Percentiles rank a stretch among this genome's conserved stretches.
phyloP scores from a whole-genome alignment of 169 alveolate genomes.

The Plasmodium gaboni region DNA sequence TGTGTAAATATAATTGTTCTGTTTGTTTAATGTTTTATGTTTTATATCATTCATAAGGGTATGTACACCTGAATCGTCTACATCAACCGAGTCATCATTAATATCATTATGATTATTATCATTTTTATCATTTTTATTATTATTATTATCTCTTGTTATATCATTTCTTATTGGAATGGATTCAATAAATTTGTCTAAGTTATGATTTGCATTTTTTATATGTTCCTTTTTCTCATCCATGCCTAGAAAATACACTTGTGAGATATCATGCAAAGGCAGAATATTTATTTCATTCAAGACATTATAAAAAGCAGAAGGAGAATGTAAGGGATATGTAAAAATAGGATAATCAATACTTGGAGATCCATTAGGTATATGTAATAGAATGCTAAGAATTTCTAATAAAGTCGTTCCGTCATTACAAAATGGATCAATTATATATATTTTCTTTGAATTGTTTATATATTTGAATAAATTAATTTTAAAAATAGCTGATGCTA shows the following conservation, averaged over 20 bases:
- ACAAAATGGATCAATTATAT: slow-evolving; percentile 69
- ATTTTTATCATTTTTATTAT: slow-evolving; percentile 11
- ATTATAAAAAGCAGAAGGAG: slow-evolving; percentile 43
- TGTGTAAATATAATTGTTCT: neutral
- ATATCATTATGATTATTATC: neutral
- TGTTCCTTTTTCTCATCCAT: slow-evolving; percentile 37
- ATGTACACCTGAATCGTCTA: neutral
- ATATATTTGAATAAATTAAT: slow-evolving; percentile 32
- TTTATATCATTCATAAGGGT: neutral
- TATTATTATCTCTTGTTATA: neutral
- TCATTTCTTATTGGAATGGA: slow-evolving; percentile 18
- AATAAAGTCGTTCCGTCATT: slow-evolving; percentile 43
- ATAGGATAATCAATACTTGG: slow-evolving; percentile 72
- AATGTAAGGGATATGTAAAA: slow-evolving; percentile 49
- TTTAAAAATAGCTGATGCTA: slow-evolving; percentile 54
- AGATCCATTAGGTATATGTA: slow-evolving; percentile 61
- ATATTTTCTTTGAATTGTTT: slow-evolving; percentile 22
- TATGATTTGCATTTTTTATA: slow-evolving; percentile 35
- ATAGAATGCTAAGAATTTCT: slow-evolving; percentile 30
- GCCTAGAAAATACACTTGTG: slow-evolving; percentile 41
- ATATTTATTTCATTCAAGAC: slow-evolving; percentile 59
- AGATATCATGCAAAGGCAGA: neutral
- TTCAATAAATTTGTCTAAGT: slow-evolving; percentile 15
- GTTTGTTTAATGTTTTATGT: neutral
- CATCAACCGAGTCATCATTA: neutral